A percentile compares a stretch with the other conserved stretches of the same genome.
These are phyloP conservation scores for Salvia miltiorrhiza DNA, from an alignment of 257 asterid genomes.

Conservation along the genomic window DNA sequence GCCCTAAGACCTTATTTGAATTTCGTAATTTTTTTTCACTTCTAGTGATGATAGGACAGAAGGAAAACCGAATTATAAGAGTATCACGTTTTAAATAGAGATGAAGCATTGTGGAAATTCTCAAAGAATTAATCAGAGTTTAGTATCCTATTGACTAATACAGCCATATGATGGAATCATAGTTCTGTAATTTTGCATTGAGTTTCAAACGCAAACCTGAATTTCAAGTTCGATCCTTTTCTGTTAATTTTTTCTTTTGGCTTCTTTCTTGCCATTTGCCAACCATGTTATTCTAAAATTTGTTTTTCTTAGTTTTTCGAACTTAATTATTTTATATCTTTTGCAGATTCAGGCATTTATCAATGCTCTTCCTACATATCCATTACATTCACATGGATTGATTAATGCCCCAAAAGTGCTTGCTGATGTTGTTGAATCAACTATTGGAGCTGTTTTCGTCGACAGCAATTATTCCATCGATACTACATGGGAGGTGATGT, in stretches of 20 bases:
- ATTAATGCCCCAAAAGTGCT: conserved; percentile 79
- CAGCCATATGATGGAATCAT: too few species aligned
- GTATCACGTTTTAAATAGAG: too few species aligned
- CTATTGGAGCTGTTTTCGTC: conserved; percentile 77
- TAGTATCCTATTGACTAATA: too few species aligned
- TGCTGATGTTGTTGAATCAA: conserved; percentile 83
- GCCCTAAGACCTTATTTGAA: too few species aligned
- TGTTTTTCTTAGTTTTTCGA: not conserved
- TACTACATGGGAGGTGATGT: conserved; percentile 81
- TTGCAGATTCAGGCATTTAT: conserved; percentile 68
- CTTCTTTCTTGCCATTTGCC: not conserved
- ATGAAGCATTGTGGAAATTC: too few species aligned
- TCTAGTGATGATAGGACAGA: too few species aligned
- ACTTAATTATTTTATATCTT: not conserved
- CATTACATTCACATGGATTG: conserved; percentile 75
- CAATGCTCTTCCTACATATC: conserved; percentile 57
- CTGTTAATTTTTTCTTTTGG: not conserved
- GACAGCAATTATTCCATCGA: conserved; percentile 69
- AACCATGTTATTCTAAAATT: not conserved
- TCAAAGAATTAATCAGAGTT: too few species aligned
- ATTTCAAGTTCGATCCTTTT: not conserved
- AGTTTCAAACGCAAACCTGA: too few species aligned
- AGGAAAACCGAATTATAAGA: too few species aligned
- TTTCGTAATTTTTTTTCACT: too few species aligned
- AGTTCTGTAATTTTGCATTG: too few species aligned